Evolutionary conservation across 2,329 filamentous ascomycete species (phyloP), one percentile per base, ranked within the genome.

Genomic region (Bertia moriformis): DNA sequence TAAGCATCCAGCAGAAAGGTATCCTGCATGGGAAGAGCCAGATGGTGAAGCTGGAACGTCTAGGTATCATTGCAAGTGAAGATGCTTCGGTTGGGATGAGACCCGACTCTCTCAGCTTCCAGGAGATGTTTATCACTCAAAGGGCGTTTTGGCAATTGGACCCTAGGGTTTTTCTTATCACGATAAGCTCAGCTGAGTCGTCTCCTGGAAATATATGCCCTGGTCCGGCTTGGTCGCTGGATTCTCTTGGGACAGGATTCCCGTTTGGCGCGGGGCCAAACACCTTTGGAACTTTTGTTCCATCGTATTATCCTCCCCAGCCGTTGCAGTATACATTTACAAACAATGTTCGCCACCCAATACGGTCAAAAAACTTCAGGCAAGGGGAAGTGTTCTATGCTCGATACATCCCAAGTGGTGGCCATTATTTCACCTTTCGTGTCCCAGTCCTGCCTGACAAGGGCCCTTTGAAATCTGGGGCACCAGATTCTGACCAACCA

Each of bases 61-160:
- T 27, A 87, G 87, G 88, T 1, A 59, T 96, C 39, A 77, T 95
- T 38, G 68, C 79, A 0, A 82, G 71, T 18, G 71, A 83, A 39
- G 80, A 93, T 49, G 85, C 83, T 0, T 71, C 73, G 1, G 83
- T 91, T 2, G 85, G 85, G 3, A 65, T 69, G 1, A 71, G 79
- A 38, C 72, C 75, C 37, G 66, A 68, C 24, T 66, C 71, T 10
- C 71, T 78, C 30, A 76, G 72, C 39, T 94, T 83, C 83, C 67
- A 67, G 19, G 65, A 73, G 38, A 88, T 93, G 80, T 95, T 91
- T 54, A 80, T 88, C 32, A 83, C 80, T 41, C 73, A 77, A 29
- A 70, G 73, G 43, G 77, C 77, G 50, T 98, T 95, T 59, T 98
- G 91, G 91, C 91, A 96, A 61, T 69, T 91, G 3, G 86, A 93